phyloP scores from a whole-genome alignment of 768 basidiomycete species.

The Russula vinacea region DNA sequence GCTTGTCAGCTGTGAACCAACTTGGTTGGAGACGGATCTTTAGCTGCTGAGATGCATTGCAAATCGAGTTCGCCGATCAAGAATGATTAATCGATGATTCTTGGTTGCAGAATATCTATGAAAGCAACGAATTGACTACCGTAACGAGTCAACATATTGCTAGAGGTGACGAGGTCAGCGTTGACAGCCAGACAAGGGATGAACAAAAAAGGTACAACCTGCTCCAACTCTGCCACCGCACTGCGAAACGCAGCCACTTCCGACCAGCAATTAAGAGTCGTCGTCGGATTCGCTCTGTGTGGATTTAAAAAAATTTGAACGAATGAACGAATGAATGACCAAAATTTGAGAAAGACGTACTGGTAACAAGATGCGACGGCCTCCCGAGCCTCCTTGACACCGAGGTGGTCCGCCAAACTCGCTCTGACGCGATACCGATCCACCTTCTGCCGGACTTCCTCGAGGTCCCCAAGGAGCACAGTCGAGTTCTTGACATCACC shows the following conservation, averaged over 20 bases:
- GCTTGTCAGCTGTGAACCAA: neutral
- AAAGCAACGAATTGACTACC: constrained; percentile 23
- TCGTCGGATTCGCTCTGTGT: constrained; percentile 43
- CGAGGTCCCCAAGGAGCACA: constrained; percentile 67
- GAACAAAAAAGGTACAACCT: constrained; percentile 44
- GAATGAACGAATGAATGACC: neutral
- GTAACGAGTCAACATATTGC: constrained; percentile 60
- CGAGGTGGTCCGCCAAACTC: constrained; percentile 52
- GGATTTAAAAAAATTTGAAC: neutral
- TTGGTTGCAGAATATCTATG: constrained; percentile 3
- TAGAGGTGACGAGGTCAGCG: constrained; percentile 35
- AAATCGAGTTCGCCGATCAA: too few relatives aligned
- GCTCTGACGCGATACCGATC: constrained; percentile 61
- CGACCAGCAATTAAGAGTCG: constrained; percentile 69
- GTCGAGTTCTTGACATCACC: constrained; percentile 55
- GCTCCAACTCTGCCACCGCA: constrained; percentile 64
- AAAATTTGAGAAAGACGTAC: constrained; percentile 48
- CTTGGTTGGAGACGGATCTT: neutral
- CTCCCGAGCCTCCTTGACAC: constrained; percentile 54
- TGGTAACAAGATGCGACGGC: constrained; percentile 72
- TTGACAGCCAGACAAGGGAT: neutral
- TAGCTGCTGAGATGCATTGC: neutral
- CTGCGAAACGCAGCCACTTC: constrained; percentile 69
- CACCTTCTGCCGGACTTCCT: constrained; percentile 69
- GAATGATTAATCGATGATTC: neutral